Percentiles rank a stretch among this genome's conserved stretches.
These are phyloP conservation scores for Vitis rupestris DNA, from an alignment of 164 flowering plant genomes.

Conservation along the genomic window DNA sequence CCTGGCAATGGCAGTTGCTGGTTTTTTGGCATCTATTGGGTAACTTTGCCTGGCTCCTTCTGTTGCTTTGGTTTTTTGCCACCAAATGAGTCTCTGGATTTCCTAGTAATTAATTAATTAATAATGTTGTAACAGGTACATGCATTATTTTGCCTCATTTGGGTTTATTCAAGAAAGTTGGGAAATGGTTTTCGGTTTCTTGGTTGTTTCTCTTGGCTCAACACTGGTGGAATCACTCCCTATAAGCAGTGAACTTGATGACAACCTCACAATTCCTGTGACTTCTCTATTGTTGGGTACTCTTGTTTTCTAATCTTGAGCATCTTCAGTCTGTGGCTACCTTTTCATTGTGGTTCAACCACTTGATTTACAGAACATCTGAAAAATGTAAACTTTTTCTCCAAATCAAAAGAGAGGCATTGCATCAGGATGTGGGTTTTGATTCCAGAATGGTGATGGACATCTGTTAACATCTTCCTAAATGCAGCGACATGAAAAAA, in stretches of 20 bases:
- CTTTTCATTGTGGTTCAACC: too few species aligned
- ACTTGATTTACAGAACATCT: too few species aligned
- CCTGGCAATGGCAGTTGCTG: slow-evolving; percentile 75
- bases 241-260: slow-evolving; percentile 77
- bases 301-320: slow-evolving; percentile 42
- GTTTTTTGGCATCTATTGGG: slow-evolving; percentile 73
- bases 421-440: too few species aligned
- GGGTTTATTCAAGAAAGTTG: slow-evolving; percentile 54
- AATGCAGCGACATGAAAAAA: too few species aligned
- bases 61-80: neutral
- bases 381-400: too few species aligned
- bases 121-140: slow-evolving; percentile 49
- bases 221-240: slow-evolving; percentile 91
- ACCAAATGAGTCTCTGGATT: neutral
- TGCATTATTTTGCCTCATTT: slow-evolving; percentile 74
- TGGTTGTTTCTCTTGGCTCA: slow-evolving; percentile 61
- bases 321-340: neutral
- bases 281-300: slow-evolving; percentile 61
- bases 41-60: slow-evolving; percentile 19
- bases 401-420: too few species aligned
- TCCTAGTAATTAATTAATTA: neutral
- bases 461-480: too few species aligned
- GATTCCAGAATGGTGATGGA: too few species aligned
- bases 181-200: slow-evolving; percentile 56
- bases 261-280: slow-evolving; percentile 86